These are phyloP conservation scores for carrot (Daucus carota) DNA, from an alignment of 129 eudicot genomes.

Conservation along the genomic window DH1_v3.0 NC_030389.2:38070001-38070500, in stretches of 20 bases:
- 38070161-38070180: slow-evolving; percentile 63
- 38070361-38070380: slow-evolving; percentile 87
- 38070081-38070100: slow-evolving; percentile 82
- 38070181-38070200: slow-evolving; percentile 54
- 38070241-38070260: slow-evolving; percentile 71
- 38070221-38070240: slow-evolving; percentile 56
- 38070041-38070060: slow-evolving; percentile 59
- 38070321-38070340: slow-evolving; percentile 95
- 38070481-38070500: slow-evolving; percentile 83
- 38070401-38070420: slow-evolving; percentile 51
- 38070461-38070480: slow-evolving; percentile 95
- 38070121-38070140: slow-evolving; percentile 34
- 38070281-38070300: slow-evolving; percentile 84
- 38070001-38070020: slow-evolving; percentile 74
- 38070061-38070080: slow-evolving; percentile 63
- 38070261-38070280: slow-evolving; percentile 56
- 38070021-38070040: slow-evolving; percentile 64
- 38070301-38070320: slow-evolving; percentile 80
- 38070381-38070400: slow-evolving; percentile 54
- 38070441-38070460: slow-evolving; percentile 98
- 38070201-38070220: slow-evolving; percentile 58
- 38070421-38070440: slow-evolving; percentile 68
- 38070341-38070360: slow-evolving; percentile 95
- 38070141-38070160: slow-evolving; percentile 35
- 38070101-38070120: slow-evolving; percentile 58